A percentile compares a stretch with the other conserved stretches of the same genome.
Evolutionary conservation across 106 monocot genomes (phyloP).

Genomic region (Narthecium ossifragum): DNA sequence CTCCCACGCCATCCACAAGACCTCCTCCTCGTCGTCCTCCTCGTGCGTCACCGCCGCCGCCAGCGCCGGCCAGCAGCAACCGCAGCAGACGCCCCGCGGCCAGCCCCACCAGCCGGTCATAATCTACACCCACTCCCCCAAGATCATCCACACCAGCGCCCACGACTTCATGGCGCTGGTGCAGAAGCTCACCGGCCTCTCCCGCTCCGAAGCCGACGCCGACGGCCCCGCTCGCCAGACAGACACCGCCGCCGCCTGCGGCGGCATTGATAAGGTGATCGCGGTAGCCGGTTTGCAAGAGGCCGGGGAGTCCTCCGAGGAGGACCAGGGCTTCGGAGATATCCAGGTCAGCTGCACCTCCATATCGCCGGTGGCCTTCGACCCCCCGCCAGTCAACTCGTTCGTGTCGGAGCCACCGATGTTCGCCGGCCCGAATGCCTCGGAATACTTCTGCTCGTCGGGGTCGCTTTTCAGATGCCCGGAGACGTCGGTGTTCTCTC

Average conservation of each 20-base stretch:
- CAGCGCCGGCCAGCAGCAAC: not conserved
- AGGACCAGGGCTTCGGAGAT: too few species aligned
- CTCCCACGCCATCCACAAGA: conserved; percentile 24
- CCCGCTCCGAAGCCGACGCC: conserved; percentile 3
- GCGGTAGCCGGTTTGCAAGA: too few species aligned
- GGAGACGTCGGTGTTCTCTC: not conserved
- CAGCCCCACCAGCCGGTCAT: conserved; percentile 19
- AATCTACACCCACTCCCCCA: conserved; percentile 31
- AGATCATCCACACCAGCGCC: conserved; percentile 24
- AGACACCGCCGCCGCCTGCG: too few species aligned
- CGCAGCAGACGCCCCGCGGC: conserved; percentile 1
- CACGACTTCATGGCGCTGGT: conserved; percentile 31
- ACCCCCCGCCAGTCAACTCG: not conserved
- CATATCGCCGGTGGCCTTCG: not conserved
- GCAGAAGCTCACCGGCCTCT: conserved; percentile 32
- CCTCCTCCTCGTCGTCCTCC: conserved; percentile 1
- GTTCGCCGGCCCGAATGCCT: too few species aligned
- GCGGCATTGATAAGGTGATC: too few species aligned
- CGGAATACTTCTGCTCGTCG: conserved; percentile 2
- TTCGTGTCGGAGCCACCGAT: conserved; percentile 1
- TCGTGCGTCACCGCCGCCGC: not conserved
- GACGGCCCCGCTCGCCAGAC: too few species aligned
- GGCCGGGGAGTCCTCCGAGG: too few species aligned
- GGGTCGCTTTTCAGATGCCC: not conserved
- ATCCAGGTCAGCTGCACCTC: not conserved